These are phyloP conservation scores for Posidonia oceanica DNA, from an alignment of 116 monocot species.

Conservation along the genomic window DNA sequence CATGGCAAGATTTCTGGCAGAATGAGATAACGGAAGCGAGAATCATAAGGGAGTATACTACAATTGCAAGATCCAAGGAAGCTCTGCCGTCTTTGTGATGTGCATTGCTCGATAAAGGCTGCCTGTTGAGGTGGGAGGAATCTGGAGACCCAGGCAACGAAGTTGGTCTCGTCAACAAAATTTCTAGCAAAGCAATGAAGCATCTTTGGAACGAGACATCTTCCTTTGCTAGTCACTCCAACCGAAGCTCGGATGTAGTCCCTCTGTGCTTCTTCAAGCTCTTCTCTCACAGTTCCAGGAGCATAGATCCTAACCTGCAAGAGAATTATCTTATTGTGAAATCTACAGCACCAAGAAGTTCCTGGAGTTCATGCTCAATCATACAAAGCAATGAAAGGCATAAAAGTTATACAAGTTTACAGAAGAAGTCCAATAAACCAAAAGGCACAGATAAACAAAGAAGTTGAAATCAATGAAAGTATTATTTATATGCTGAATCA, in stretches of 20 bases:
- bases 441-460: too few species aligned
- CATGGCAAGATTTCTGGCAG: constrained; percentile 32
- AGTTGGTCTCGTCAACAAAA: constrained; percentile 43
- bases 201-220: constrained; percentile 82
- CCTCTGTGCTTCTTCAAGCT: constrained; percentile 59
- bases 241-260: constrained; percentile 85
- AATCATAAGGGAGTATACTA: constrained; percentile 51
- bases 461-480: too few species aligned
- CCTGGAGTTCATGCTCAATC: too few species aligned
- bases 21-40: constrained; percentile 74
- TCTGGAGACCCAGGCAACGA: constrained; percentile 56
- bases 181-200: constrained; percentile 60
- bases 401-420: too few species aligned
- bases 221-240: constrained; percentile 70
- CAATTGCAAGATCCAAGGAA: constrained; percentile 39
- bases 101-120: constrained; percentile 48
- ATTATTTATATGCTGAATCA: too few species aligned
- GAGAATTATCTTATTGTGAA: background rate
- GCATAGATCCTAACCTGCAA: constrained; percentile 73
- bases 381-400: too few species aligned
- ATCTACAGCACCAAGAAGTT: too few species aligned
- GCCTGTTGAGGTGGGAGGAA: constrained; percentile 75
- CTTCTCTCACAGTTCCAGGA: constrained; percentile 42
- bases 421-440: too few species aligned
- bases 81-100: constrained; percentile 50